Conservation (phyloP, 257 asterid species). For the Nicotiana tomentosiformis region DNA sequence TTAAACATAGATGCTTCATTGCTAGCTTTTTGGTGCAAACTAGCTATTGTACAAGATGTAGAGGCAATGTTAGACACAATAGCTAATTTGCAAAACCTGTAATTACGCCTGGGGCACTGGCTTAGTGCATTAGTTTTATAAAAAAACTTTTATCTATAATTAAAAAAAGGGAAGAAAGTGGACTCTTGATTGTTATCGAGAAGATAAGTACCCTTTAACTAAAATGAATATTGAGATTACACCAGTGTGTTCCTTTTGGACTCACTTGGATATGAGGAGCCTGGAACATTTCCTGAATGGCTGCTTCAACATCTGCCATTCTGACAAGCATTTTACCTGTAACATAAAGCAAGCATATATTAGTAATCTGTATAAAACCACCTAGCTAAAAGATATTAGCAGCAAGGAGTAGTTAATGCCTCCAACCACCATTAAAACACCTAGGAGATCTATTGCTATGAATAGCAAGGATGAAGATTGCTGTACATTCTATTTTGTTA, state of each 20-base stretch:
- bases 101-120: background rate
- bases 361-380: background rate
- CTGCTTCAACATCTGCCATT: slow-evolving; percentile 74
- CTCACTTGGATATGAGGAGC: slow-evolving; percentile 98
- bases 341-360: background rate
- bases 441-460: background rate
- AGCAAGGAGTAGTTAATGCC: background rate
- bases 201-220: background rate
- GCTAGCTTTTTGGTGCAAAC: too few species aligned
- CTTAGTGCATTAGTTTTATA: background rate
- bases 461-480: background rate
- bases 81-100: background rate
- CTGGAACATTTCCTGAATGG: slow-evolving; percentile 96
- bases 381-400: background rate
- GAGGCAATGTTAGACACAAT: background rate
- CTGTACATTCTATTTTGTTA: background rate
- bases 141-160: background rate
- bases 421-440: background rate
- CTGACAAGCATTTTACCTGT: slow-evolving; percentile 65
- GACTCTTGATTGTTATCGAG: background rate
- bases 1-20: too few species aligned
- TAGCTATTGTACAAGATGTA: too few species aligned
- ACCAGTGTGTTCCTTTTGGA: slow-evolving; percentile 1
- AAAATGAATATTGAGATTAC: background rate
- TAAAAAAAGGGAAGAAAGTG: background rate